Evolutionary conservation across 192 early-diverging fungal species (phyloP).

Genomic region (Dimargaris verticillata): DNA sequence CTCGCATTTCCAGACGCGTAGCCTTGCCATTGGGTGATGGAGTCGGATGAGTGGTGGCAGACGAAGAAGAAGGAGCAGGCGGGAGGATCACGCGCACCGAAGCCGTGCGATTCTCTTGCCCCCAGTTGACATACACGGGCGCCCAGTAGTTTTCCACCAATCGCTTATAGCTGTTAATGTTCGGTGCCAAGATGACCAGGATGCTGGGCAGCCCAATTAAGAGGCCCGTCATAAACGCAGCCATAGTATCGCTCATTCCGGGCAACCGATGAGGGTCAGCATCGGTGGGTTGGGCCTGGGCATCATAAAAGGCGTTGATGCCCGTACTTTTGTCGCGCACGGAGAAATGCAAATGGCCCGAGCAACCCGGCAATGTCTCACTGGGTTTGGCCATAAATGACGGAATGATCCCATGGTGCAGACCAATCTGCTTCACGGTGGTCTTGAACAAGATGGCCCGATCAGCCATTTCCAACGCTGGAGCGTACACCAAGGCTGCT

Average conservation of each 20-base stretch:
- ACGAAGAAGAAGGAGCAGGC: constrained; percentile 36
- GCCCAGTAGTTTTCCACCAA: constrained; percentile 74
- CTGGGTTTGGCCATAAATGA: constrained; percentile 80
- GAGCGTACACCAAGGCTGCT: constrained; percentile 49
- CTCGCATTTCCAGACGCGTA: constrained; percentile 63
- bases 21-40: neutral
- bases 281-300: constrained; percentile 10
- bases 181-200: constrained; percentile 57
- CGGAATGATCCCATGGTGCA: constrained; percentile 49
- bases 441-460: constrained; percentile 63
- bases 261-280: constrained; percentile 12
- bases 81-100: constrained; percentile 62
- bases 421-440: constrained; percentile 50
- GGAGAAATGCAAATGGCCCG: constrained; percentile 64
- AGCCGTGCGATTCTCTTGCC: constrained; percentile 50
- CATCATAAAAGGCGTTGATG: constrained; percentile 33
- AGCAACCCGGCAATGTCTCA: constrained; percentile 51
- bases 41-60: constrained; percentile 13
- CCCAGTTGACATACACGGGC: constrained; percentile 64
- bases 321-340: constrained; percentile 29
- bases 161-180: constrained; percentile 71
- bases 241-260: constrained; percentile 36
- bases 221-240: constrained; percentile 33
- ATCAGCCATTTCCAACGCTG: constrained; percentile 44
- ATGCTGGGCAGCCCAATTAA: constrained; percentile 47